phyloP scores from a whole-genome alignment of 2,329 filamentous ascomycete genomes.

The Emmonsia crescens region DNA sequence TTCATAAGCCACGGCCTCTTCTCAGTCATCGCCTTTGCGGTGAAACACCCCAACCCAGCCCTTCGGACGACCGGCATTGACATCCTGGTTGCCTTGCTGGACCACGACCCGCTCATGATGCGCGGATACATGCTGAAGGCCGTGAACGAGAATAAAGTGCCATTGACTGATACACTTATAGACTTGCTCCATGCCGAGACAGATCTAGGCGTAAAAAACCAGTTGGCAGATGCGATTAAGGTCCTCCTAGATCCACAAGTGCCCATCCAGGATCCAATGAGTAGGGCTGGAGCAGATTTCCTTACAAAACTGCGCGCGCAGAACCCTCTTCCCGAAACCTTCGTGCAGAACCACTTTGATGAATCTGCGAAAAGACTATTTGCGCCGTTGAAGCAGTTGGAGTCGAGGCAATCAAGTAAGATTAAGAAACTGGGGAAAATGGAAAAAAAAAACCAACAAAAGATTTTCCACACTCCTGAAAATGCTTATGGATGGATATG shows the following conservation, averaged over 20 bases:
- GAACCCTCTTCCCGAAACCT: slow-evolving; percentile 70
- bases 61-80: slow-evolving; percentile 89
- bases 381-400: slow-evolving; percentile 70
- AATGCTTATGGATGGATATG: neutral
- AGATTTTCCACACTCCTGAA: neutral
- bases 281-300: slow-evolving; percentile 56
- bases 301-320: slow-evolving; percentile 51
- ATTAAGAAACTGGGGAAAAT: neutral
- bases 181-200: slow-evolving; percentile 84
- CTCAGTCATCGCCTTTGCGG: slow-evolving; percentile 79
- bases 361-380: slow-evolving; percentile 76
- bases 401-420: slow-evolving; percentile 49
- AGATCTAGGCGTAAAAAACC: slow-evolving; percentile 87
- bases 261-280: slow-evolving; percentile 47
- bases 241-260: slow-evolving; percentile 70
- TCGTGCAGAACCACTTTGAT: slow-evolving; percentile 83
- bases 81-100: slow-evolving; percentile 84
- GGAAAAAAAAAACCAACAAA: neutral
- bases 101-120: slow-evolving; percentile 92
- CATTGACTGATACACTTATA: slow-evolving; percentile 83
- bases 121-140: slow-evolving; percentile 87
- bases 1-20: slow-evolving; percentile 82
- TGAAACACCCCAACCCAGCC: slow-evolving; percentile 71
- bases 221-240: slow-evolving; percentile 91
- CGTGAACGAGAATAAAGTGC: slow-evolving; percentile 73